These are phyloP conservation scores for Geoglossum cookeanum DNA, from an alignment of 2,329 filamentous ascomycete species.

Conservation along the genomic window DNA sequence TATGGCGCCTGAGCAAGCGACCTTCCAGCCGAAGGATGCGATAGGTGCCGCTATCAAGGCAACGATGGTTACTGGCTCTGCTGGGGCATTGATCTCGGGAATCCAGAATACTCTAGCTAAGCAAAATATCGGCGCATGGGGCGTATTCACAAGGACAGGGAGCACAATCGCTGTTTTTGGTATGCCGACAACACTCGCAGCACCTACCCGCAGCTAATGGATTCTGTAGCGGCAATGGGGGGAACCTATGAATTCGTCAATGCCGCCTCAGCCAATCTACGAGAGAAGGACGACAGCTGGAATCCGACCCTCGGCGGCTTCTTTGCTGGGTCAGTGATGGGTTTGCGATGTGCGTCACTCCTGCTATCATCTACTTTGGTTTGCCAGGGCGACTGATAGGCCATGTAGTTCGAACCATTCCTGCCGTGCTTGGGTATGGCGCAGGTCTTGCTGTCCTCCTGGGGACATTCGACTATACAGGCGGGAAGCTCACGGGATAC, in stretches of 20 bases:
- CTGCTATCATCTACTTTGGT: constrained; percentile 16
- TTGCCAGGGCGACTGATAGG: not conserved
- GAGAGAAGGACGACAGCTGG: constrained; percentile 62
- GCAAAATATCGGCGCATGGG: constrained; percentile 62
- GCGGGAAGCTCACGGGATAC: constrained; percentile 38
- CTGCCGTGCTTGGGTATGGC: constrained; percentile 51
- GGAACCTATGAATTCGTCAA: constrained; percentile 61
- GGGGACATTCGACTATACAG: constrained; percentile 48
- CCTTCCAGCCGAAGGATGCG: constrained; percentile 58
- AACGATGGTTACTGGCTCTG: constrained; percentile 42
- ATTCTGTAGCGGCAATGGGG: constrained; percentile 43
- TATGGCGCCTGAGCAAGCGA: constrained; percentile 9
- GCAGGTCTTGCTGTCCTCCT: constrained; percentile 37
- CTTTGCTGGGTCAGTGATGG: constrained; percentile 51
- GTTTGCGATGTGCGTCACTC: constrained; percentile 43
- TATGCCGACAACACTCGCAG: constrained; percentile 20
- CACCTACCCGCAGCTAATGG: not conserved
- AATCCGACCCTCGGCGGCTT: constrained; percentile 63
- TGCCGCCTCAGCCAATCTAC: constrained; percentile 62
- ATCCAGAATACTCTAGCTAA: constrained; percentile 75
- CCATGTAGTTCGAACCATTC: constrained; percentile 41
- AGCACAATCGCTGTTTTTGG: constrained; percentile 50
- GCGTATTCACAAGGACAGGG: constrained; percentile 63
- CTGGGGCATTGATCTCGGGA: constrained; percentile 54
- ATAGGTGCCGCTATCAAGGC: constrained; percentile 46